phyloP scores from a whole-genome alignment of 164 flowering plant genomes.

The Kalanchoe fedtschenkoi region DNA sequence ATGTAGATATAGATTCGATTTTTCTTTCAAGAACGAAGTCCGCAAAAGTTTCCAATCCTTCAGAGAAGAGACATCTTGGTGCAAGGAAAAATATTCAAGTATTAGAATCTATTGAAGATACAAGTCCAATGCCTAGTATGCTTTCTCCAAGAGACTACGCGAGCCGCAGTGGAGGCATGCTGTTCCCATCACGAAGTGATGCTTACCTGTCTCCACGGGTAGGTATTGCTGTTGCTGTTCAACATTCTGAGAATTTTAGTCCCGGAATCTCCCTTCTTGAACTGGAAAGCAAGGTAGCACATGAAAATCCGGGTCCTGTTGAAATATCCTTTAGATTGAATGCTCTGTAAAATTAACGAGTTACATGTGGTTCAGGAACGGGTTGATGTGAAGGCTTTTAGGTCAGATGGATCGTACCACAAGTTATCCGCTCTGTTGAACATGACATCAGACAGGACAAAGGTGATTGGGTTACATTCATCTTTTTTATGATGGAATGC shows the following conservation, averaged over 20 bases:
- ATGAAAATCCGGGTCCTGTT: neutral
- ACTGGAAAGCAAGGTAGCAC: conserved; percentile 83
- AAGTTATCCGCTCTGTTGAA: conserved; percentile 73
- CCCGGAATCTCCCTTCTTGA: conserved; percentile 89
- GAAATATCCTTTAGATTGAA: neutral
- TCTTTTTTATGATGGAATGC: neutral
- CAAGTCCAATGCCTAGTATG: conserved; percentile 67
- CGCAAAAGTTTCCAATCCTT: conserved; percentile 36
- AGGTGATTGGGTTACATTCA: conserved; percentile 32
- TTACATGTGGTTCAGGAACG: conserved; percentile 41
- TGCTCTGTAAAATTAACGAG: neutral
- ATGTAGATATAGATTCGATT: conserved; percentile 37
- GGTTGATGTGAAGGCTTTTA: conserved; percentile 71
- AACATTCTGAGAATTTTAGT: conserved; percentile 56
- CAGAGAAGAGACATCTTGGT: conserved; percentile 30
- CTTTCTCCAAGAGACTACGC: conserved; percentile 84
- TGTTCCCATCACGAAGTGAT: conserved; percentile 63
- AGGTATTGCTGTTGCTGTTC: conserved; percentile 76
- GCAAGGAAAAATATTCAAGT: conserved; percentile 60
- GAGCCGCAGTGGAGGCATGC: conserved; percentile 43
- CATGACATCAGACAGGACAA: conserved; percentile 93
- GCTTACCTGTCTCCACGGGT: conserved; percentile 61
- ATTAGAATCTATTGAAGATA: conserved; percentile 75
- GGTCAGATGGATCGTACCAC: conserved; percentile 77
- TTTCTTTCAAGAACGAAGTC: conserved; percentile 56